Base-by-base conservation (phyloP, 768 basidiomycete genomes). In the Heimioporus sp. region DNA sequence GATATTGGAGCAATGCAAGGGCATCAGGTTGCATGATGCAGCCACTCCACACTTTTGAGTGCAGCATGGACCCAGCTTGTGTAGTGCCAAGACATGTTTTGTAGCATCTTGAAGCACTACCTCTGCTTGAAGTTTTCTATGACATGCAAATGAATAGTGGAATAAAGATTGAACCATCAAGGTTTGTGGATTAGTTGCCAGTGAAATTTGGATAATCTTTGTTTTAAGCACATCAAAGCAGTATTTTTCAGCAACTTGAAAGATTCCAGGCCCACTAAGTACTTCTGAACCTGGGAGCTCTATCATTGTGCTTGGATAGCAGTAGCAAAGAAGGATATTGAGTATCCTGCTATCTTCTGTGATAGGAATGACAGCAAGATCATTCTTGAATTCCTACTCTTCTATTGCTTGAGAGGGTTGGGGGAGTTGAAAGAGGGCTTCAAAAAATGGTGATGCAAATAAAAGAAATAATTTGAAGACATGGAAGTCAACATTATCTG, bases 381-480 rank as follows among this genome's bases (percentile, higher is more conserved):
- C 51, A 35, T 63, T 54, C 40, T 40, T 57, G 40, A 21, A 42
- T 13, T 55, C 53, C 43, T 54, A 57, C 8, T 5, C 59, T 2
- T 36, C 35, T 3, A 5, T 42, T 8, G 5, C 7, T 6, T 28
- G 24, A 28, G 24, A 28, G 7, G 10, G 57, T 36, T 71, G 64
- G 0, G 66, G 65, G 0, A 70, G 51, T 13, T 51, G 43, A 42
- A 74, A 70, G 56, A 75, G 66, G 24, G 59, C 52, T 20, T 63
- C 54, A 44, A 73, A 77, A 45, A 73, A 59, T 0, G 68, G 54
- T 10, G 72, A 70, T 3, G 69, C 62, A 17, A 67, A 58, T 16
- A 62, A 59, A 13, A 73, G 65, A 31, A 73, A 64, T 16, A 62
- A 48, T 15, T 60, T 68, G 53, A 70, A 67, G 15, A 72, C 55